Base-by-base conservation (phyloP, 2,329 filamentous ascomycete species). In the Xylariaceae sp. region DNA sequence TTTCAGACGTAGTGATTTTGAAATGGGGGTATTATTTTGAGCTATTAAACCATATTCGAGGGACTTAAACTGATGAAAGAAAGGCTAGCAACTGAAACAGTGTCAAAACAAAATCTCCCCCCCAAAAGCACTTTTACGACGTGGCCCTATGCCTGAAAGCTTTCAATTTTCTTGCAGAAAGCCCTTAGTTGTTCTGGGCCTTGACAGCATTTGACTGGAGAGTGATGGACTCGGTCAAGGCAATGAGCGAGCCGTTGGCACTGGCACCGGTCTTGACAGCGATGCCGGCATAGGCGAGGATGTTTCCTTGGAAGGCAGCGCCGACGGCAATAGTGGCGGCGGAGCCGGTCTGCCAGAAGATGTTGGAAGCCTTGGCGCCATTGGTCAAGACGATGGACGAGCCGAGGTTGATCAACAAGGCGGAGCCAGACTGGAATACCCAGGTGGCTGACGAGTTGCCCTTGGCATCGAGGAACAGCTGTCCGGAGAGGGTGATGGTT, bases 351-450 rank as follows among this genome's bases (percentile, higher is more conserved):
- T n/a, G n/a, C n/a, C n/a, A n/a, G n/a, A n/a, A n/a, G n/a, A n/a
- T n/a, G n/a, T n/a, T n/a, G n/a, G n/a, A n/a, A n/a, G n/a, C n/a
- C 39, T 43, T 43, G 14, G 39, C 41, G 26, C 41, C 26, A 4
- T 31, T 31, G 41, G 41, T 44, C 41, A 44, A 44, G 26, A 44
- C 9, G 41, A 29, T 31, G 7, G 41, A 31, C 41, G 41, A 43
- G 21, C 39, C 41, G 26, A 31, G 24, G 26, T 44, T 44, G 41
- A 44, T 44, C 26, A 44, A 31, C 41, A 44, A 26, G 26, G 41
- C n/a, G 26, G 41, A 44, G 26, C 26, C 41, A 26, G 41, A 44
- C 41, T 44, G 41, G 41, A 44, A 44, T 24, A 44, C 41, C 41
- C 41, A 44, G 26, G 41, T 44, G n/a, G 41, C 41, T 8, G 41